Evolutionary conservation across 768 basidiomycete species (phyloP).

Genomic region (Lentinula lateritia): DNA sequence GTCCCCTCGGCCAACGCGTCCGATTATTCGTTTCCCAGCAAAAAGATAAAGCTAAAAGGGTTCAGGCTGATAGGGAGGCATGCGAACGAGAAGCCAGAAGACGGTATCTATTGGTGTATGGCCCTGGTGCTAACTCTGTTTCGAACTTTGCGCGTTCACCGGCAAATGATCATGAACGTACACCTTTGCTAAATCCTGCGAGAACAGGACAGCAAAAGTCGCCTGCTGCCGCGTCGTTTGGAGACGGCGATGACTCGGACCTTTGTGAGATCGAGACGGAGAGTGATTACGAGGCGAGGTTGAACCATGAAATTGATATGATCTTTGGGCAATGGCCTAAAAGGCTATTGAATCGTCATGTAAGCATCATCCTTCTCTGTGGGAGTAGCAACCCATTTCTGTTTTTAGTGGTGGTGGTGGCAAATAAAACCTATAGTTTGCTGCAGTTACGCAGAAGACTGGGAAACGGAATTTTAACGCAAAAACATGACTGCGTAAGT

Average conservation of each 20-base stretch:
- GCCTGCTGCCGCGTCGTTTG: slow-evolving; percentile 1
- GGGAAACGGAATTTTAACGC: slow-evolving; percentile 30
- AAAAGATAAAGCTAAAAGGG: background rate
- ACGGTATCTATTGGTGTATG: background rate
- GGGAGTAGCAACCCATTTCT: background rate
- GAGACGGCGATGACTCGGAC: slow-evolving; percentile 15
- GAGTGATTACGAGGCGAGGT: slow-evolving; percentile 25
- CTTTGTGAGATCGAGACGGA: slow-evolving; percentile 20
- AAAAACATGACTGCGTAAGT: background rate
- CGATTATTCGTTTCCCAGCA: slow-evolving; percentile 19
- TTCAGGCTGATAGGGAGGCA: background rate
- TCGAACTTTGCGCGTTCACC: slow-evolving; percentile 9
- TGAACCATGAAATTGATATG: slow-evolving; percentile 45
- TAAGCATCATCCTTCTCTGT: slow-evolving; percentile 27
- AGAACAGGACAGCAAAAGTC: background rate
- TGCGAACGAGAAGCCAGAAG: background rate
- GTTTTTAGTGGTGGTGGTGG: slow-evolving; percentile 81
- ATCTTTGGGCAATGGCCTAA: slow-evolving; percentile 65
- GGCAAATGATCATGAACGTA: slow-evolving; percentile 11
- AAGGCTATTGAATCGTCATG: slow-evolving; percentile 64
- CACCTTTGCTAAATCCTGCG: slow-evolving; percentile 9
- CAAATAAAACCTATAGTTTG: slow-evolving; percentile 57
- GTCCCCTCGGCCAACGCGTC: slow-evolving; percentile 56
- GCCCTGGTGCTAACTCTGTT: background rate
- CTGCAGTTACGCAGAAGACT: slow-evolving; percentile 57